Evolutionary conservation across 1,284 basidiomycete genomes (phyloP).

Genomic region (Grifola frondosa): DNA sequence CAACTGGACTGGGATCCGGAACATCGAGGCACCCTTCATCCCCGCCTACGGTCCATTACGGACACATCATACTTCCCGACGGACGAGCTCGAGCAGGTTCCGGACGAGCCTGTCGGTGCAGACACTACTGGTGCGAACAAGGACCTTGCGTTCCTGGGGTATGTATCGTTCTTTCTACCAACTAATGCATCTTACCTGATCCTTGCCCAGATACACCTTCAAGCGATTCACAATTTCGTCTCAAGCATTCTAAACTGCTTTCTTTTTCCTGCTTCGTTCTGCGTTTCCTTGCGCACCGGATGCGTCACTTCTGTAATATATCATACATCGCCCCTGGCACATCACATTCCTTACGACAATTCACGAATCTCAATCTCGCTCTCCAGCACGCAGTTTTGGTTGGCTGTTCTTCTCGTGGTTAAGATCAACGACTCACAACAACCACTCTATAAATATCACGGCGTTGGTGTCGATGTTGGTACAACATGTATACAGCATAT

Average conservation of each 20-base stretch:
- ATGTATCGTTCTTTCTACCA: conserved; percentile 32
- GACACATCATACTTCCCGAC: conserved; percentile 98
- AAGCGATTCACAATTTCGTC: conserved; percentile 64
- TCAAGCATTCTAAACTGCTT: conserved; percentile 29
- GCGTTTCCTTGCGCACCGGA: conserved; percentile 10
- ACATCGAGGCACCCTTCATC: conserved; percentile 95
- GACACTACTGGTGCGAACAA: conserved; percentile 79
- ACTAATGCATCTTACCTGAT: conserved; percentile 1
- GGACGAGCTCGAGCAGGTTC: conserved; percentile 87
- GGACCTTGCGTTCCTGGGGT: conserved; percentile 92
- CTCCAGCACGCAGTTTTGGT: too few relatives aligned
- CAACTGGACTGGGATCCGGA: conserved; percentile 88
- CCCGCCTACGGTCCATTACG: conserved; percentile 87
- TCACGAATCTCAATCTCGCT: background rate
- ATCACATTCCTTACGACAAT: background rate
- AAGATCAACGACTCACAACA: background rate
- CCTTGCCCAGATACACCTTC: conserved; percentile 68
- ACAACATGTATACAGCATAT: conserved; percentile 5
- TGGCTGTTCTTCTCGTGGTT: too few relatives aligned
- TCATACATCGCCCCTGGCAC: background rate
- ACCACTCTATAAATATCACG: too few relatives aligned
- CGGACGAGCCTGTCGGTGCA: conserved; percentile 69
- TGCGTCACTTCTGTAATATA: conserved; percentile 15
- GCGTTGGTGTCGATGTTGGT: conserved; percentile 3
- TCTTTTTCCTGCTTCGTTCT: conserved; percentile 1